Evolutionary conservation across 164 flowering plant species (phyloP).

Genomic region (Liquidambar formosana): DNA sequence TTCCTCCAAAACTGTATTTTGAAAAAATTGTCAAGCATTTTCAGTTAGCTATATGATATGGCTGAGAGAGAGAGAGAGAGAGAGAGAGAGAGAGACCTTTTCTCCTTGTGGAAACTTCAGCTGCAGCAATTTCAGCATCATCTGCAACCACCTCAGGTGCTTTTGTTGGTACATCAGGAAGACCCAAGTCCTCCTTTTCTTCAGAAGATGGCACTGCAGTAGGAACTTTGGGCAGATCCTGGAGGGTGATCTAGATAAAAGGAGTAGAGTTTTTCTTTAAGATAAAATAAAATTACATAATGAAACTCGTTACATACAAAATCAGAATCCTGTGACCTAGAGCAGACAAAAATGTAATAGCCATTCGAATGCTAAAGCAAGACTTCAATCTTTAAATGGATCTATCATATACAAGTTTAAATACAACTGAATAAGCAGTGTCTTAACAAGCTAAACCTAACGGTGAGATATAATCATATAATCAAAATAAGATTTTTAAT

Average conservation of each 20-base stretch:
- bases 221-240: constrained; percentile 80
- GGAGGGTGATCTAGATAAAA: constrained; percentile 53
- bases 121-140: constrained; percentile 12
- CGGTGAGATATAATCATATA: too few relatives aligned
- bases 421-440: too few relatives aligned
- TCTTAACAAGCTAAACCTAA: too few relatives aligned
- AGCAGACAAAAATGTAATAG: too few relatives aligned
- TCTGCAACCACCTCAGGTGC: constrained; percentile 42
- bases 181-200: constrained; percentile 54
- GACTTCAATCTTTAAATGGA: too few relatives aligned
- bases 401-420: too few relatives aligned
- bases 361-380: too few relatives aligned
- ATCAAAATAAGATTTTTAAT: too few relatives aligned
- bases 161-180: constrained; percentile 90
- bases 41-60: neutral
- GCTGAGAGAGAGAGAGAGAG: constrained; percentile 6
- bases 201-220: constrained; percentile 25
- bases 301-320: too few relatives aligned
- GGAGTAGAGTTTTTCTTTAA: neutral
- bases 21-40: neutral
- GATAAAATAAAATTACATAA: too few relatives aligned
- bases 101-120: constrained; percentile 29
- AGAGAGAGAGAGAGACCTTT: constrained; percentile 59
- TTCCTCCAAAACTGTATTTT: constrained; percentile 75
- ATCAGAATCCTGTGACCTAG: too few relatives aligned